These are phyloP conservation scores for Pterula multifida DNA, from an alignment of 1,284 basidiomycete genomes.

Conservation along the genomic window DNA sequence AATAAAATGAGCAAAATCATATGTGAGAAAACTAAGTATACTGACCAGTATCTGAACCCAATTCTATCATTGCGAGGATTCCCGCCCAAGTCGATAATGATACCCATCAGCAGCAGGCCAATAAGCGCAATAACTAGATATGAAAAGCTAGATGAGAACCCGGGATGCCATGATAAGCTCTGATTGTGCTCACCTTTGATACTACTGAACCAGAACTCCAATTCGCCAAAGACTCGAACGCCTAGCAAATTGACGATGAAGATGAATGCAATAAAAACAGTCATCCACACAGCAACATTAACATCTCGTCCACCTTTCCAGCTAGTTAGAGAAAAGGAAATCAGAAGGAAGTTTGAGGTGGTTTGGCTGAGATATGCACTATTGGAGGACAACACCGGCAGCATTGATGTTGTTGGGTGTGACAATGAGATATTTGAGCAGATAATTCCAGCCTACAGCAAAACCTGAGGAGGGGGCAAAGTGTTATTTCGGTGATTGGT, in stretches of 20 bases:
- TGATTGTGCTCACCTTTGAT: constrained; percentile 28
- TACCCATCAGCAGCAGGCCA: constrained; percentile 49
- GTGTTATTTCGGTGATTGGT: not conserved
- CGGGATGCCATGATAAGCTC: not conserved
- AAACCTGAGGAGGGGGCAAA: constrained; percentile 17
- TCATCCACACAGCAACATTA: constrained; percentile 44
- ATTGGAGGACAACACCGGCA: constrained; percentile 48
- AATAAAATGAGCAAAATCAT: not conserved
- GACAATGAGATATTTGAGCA: constrained; percentile 35
- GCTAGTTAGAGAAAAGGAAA: constrained; percentile 13
- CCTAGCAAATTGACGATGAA: constrained; percentile 38
- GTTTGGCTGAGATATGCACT: too few species aligned
- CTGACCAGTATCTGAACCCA: constrained; percentile 51
- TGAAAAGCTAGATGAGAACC: constrained; percentile 1
- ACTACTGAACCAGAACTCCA: constrained; percentile 44
- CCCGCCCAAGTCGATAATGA: constrained; percentile 45
- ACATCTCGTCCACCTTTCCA: constrained; percentile 45
- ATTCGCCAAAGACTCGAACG: constrained; percentile 42
- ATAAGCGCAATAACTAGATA: constrained; percentile 37
- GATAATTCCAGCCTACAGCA: constrained; percentile 40
- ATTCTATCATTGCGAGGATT: constrained; percentile 52
- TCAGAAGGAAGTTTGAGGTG: not conserved
- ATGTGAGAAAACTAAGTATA: not conserved
- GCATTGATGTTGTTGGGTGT: constrained; percentile 45
- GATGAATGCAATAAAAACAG: not conserved